Conservation (phyloP, 108 stramenopile species). For the Pseudonitzschia multiseries region DNA sequence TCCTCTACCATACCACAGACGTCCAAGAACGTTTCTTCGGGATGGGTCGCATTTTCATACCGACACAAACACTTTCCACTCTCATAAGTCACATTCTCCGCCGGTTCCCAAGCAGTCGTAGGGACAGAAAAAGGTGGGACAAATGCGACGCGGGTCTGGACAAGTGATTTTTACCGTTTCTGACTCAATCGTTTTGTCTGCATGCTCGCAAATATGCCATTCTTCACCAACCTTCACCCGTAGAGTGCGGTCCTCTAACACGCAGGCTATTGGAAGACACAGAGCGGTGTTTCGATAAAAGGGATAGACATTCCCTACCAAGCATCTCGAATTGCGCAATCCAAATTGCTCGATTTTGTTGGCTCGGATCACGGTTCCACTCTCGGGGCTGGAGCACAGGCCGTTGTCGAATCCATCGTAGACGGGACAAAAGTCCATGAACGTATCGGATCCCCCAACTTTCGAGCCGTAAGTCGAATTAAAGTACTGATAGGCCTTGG, state of each 20-base stretch:
- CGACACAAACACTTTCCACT: conserved; percentile 71
- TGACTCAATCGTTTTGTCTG: conserved; percentile 57
- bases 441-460: conserved; percentile 70
- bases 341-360: conserved; percentile 65
- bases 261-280: conserved; percentile 81
- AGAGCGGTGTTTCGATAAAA: conserved; percentile 43
- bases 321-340: conserved; percentile 66
- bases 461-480: conserved; percentile 43
- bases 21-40: not conserved
- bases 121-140: conserved; percentile 81
- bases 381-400: conserved; percentile 45
- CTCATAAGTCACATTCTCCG: conserved; percentile 69
- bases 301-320: conserved; percentile 49
- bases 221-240: conserved; percentile 63
- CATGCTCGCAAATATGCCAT: conserved; percentile 65
- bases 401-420: conserved; percentile 71
- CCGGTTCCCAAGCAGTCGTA: conserved; percentile 72
- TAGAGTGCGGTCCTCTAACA: conserved; percentile 68
- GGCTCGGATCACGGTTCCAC: conserved; percentile 43
- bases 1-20: conserved; percentile 7
- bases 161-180: conserved; percentile 51
- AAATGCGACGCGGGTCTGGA: conserved; percentile 70
- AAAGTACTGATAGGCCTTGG: conserved; percentile 78
- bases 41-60: conserved; percentile 1
- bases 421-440: conserved; percentile 83